Base-by-base conservation (phyloP, 1,139 yeast species). In the Casaregolazyma lundiana region DNA sequence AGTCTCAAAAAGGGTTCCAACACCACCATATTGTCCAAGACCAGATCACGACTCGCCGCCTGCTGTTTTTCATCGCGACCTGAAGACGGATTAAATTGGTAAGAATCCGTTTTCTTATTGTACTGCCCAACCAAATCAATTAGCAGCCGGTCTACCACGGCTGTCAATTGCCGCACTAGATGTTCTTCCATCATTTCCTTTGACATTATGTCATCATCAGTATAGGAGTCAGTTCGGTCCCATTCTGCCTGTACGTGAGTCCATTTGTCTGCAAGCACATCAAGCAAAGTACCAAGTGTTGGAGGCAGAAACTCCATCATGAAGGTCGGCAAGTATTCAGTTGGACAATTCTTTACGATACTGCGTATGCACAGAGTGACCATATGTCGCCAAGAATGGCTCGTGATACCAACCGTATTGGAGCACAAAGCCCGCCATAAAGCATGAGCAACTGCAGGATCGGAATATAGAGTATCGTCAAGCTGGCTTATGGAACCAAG, bases 171-270 rank as follows among this genome's bases (percentile, higher is more conserved):
- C 53, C 98, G 73, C 53, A 92, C 71, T 73, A 92, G 76, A 64
- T 92, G 96, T 63, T 92, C 98, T 57, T 92, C 97, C 86, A 92
- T 84, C 95, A 92, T 92, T 63, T 92, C 98, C 60, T 90, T 97
- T n/a, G 94, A 83, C 57, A 94, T 73, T 15, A 88, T 83, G 49
- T 84, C 94, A 57, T 87, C 95, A 52, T 82, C 86, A 19, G 58
- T 61, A 61, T 81, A 78, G 6, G 32, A 9, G 32, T 26, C 32
- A 2, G 32, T 26, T 26, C 32, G 32, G 6, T 26, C 32, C 32
- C 32, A 26, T n/a, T 26, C 32, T 26, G 32, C 32, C 32, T 26
- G 32, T 8, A 82, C 85, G 52, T 77, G 74, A 21, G 76, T 80
- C 99, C 99, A 92, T 63, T 77, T 82, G 35, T 69, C 70, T 16